Evolutionary conservation across 75 land plant species (phyloP).

Genomic region (Azolla pinnata): DNA sequence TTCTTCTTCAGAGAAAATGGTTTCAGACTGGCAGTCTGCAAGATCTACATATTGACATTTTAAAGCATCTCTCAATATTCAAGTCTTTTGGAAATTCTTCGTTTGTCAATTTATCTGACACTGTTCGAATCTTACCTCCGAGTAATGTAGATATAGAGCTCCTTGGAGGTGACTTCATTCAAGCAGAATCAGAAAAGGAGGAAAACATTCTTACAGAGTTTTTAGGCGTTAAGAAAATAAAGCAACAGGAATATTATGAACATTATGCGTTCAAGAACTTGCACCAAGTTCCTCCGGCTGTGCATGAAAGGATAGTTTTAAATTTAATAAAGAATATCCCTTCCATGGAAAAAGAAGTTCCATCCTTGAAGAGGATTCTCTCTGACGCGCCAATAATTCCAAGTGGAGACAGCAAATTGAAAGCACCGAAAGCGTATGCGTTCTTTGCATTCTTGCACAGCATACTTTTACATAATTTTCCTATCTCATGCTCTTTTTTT

Average conservation of each 20-base stretch:
- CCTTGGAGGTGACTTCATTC: constrained; percentile 55
- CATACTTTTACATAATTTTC: neutral
- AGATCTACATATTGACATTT: constrained; percentile 36
- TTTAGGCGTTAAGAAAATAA: constrained; percentile 49
- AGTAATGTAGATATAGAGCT: constrained; percentile 50
- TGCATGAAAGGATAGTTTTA: constrained; percentile 23
- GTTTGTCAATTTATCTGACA: constrained; percentile 33
- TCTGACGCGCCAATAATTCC: constrained; percentile 59
- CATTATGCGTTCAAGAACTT: constrained; percentile 44
- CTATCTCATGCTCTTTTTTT: constrained; percentile 5
- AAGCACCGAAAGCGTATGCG: constrained; percentile 55
- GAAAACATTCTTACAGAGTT: constrained; percentile 38
- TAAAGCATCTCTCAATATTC: constrained; percentile 68
- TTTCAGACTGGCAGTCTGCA: constrained; percentile 41
- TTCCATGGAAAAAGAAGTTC: constrained; percentile 31
- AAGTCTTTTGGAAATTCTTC: constrained; percentile 53
- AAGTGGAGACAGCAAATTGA: constrained; percentile 52
- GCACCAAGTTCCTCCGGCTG: constrained; percentile 26
- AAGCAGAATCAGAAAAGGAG: constrained; percentile 64
- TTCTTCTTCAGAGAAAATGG: constrained; percentile 82
- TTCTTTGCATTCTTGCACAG: neutral
- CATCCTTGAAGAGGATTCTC: constrained; percentile 25
- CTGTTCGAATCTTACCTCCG: constrained; percentile 54
- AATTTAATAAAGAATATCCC: constrained; percentile 41
- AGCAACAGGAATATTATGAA: constrained; percentile 48